Percentiles rank a stretch among this genome's conserved stretches.
phyloP scores from a whole-genome alignment of 2,329 filamentous ascomycete species.

The Alternaria sp. region DNA sequence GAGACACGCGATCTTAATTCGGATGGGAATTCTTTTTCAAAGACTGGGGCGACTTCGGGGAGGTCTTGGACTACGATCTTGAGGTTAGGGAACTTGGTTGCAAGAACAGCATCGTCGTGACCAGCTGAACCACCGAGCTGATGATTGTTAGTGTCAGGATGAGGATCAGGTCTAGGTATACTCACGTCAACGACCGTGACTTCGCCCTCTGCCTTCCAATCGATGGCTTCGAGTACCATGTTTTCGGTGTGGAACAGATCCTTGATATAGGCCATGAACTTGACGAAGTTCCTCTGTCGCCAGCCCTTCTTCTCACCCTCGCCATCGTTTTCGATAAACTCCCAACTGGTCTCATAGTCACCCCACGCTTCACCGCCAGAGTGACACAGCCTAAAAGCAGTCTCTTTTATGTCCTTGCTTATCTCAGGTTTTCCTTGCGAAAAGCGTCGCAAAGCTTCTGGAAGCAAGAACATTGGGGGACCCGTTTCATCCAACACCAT shows the following conservation, averaged over 20 bases:
- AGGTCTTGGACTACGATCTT: conserved; percentile 46
- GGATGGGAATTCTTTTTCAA: conserved; percentile 34
- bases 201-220: conserved; percentile 38
- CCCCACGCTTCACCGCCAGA: conserved; percentile 35
- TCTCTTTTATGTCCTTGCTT: conserved; percentile 34
- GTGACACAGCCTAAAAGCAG: conserved; percentile 42
- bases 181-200: conserved; percentile 42
- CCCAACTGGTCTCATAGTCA: conserved; percentile 34
- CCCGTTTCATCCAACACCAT: conserved; percentile 36
- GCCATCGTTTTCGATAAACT: conserved; percentile 46
- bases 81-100: conserved; percentile 37
- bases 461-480: conserved; percentile 41
- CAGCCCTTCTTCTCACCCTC: conserved; percentile 42
- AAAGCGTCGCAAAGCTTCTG: conserved; percentile 39
- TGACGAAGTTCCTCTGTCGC: conserved; percentile 41
- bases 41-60: conserved; percentile 34
- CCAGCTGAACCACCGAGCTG: conserved; percentile 44
- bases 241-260: conserved; percentile 42
- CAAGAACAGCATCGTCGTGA: conserved; percentile 43
- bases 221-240: conserved; percentile 35
- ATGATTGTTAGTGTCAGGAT: background rate
- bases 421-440: conserved; percentile 36
- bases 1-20: conserved; percentile 39
- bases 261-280: conserved; percentile 47
- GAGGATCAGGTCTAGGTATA: background rate